Base-by-base conservation (phyloP, 441 rosid genomes). In the Arabidopsis lyrata region DNA sequence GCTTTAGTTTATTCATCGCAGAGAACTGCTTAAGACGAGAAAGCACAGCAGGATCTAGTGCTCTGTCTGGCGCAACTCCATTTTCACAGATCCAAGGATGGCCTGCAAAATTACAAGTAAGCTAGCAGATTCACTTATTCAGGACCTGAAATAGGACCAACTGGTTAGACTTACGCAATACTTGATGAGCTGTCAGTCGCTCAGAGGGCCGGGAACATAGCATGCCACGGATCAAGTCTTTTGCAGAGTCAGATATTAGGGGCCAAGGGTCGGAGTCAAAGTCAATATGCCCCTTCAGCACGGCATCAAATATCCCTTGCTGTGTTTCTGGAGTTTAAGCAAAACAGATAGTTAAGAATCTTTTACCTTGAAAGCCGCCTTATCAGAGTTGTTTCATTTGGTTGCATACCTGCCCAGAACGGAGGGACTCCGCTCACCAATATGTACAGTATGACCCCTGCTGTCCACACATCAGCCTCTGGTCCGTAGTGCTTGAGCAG, bases 71-170 rank as follows among this genome's bases (percentile, higher is more conserved):
- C 38, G 99, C 99, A 81, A 95, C 98, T 83, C 99, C 99, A 81
- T 93, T 95, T 82, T 95, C 90, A 77, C 93, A 89, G 61, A 95
- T 92, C 99, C 98, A 95, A 35, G 99, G 99, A 81, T 95, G 99
- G 78, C 98, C 99, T 95, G 70, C 55, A 76, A 56, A 41, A 39
- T 32, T 70, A 56, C 14, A 34, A 42, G 8, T 48, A 70, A 70
- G 66, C 42, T 49, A 45, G 55, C 65, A 56, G 66, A 63, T 48
- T 31, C 67, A 27, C 53, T 1, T 62, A 68, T 61, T 11, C 47
- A 34, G 36, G 53, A 68, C 34, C 22, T 44, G 70, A 34, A 68
- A 35, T 49, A 32, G 56, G 53, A 58, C n/a, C 20, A 50, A 50
- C 27, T 36, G 71, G 66, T 47, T 24, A 48, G 50, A 84, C 97